These are phyloP conservation scores for Nadsonia starkeyi-henricii DNA, from an alignment of 1,139 yeast species.

Conservation along the genomic window DNA sequence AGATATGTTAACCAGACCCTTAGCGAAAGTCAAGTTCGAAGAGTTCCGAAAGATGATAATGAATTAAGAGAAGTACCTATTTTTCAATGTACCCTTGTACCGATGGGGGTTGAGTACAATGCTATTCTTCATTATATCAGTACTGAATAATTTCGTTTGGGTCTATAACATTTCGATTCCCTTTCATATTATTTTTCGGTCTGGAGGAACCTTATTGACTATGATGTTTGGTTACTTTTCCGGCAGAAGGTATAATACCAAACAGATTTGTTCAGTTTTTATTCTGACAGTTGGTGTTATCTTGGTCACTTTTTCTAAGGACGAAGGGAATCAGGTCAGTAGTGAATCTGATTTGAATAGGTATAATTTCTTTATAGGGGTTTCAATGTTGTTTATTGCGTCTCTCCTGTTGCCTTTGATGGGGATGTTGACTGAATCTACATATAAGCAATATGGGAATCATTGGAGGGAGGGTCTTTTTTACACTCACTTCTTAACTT, in stretches of 20 bases:
- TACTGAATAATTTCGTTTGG: conserved; percentile 47
- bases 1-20: no score
- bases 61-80: no score
- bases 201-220: conserved; percentile 50
- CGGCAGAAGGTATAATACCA: conserved; percentile 27
- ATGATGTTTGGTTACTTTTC: conserved; percentile 41
- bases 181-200: conserved; percentile 51
- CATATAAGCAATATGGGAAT: conserved; percentile 37
- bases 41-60: no score
- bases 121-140: conserved; percentile 38
- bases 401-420: conserved; percentile 38
- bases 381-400: conserved; percentile 31
- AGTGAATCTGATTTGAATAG: background rate
- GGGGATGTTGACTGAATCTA: conserved; percentile 42
- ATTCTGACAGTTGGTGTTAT: conserved; percentile 45
- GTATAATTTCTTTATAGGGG: conserved; percentile 25
- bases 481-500: conserved; percentile 41
- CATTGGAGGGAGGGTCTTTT: conserved; percentile 56
- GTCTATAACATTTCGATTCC: conserved; percentile 49
- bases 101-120: conserved; percentile 37
- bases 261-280: conserved; percentile 37
- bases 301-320: conserved; percentile 29
- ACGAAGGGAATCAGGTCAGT: background rate
- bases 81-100: conserved; percentile 30
- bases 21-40: no score